phyloP scores from a whole-genome alignment of 176 grass and related monocot species.

The Hsuehochloa calcarea region DNA sequence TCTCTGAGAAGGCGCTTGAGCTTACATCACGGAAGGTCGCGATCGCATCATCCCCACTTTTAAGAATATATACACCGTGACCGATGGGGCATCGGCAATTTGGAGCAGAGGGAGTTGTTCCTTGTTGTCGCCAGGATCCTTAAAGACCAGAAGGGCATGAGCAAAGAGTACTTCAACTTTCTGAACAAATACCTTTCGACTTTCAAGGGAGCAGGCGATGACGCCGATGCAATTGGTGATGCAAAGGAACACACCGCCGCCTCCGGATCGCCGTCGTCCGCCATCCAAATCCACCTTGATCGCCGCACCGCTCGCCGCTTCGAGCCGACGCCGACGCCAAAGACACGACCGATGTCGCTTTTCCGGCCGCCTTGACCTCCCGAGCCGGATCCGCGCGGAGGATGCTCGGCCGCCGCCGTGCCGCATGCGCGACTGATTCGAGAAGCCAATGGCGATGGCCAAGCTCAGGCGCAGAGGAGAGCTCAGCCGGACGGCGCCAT shows the following conservation, averaged over 20 bases:
- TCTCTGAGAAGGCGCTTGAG: slow-evolving; percentile 77
- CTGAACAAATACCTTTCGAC: slow-evolving; percentile 80
- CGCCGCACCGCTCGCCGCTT: no score
- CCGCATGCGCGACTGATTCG: no score
- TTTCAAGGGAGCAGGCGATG: slow-evolving; percentile 58
- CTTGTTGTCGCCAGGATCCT: slow-evolving; percentile 57
- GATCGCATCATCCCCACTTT: slow-evolving; percentile 74
- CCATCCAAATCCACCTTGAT: no score
- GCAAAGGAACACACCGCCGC: slow-evolving; percentile 75
- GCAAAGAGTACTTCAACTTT: slow-evolving; percentile 78
- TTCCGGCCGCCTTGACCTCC: no score
- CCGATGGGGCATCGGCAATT: slow-evolving; percentile 73
- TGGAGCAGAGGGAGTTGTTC: slow-evolving; percentile 75
- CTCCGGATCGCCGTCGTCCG: no score
- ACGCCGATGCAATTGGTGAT: slow-evolving; percentile 48
- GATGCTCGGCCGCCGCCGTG: no score
- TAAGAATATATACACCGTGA: slow-evolving; percentile 72
- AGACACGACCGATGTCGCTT: no score
- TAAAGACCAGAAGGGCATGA: slow-evolving; percentile 80
- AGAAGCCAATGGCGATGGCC: no score
- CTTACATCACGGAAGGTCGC: slow-evolving; percentile 54
- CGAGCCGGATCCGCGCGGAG: no score
- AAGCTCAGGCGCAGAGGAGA: no score
- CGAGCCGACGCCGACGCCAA: no score
- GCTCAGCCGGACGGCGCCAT: no score